Base-by-base conservation (phyloP, 805 yeast genomes). In the Starmerella khaoyaiensis region DNA sequence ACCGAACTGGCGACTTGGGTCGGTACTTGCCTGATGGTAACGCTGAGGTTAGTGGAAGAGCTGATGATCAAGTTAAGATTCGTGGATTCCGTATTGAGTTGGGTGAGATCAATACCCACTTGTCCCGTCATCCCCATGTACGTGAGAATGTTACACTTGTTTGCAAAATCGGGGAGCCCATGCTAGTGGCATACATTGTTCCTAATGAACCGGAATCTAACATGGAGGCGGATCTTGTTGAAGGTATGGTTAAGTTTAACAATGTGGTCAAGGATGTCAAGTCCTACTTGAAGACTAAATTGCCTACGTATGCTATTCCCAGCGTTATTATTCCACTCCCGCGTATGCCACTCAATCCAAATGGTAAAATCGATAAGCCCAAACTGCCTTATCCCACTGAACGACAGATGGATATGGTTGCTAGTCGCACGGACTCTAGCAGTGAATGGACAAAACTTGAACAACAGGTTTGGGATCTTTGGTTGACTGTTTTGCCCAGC, bases 31-130 rank as follows among this genome's bases (percentile, higher is more conserved):
- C 97, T 5, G 95, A 86, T 55, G 99, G 98, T 40, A 82, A 90
- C 62, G 84, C 90, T 50, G 99, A 90, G 65, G 87, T 96, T 59
- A 79, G 93, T 57, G 99, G 99, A 42, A 74, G 99, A 58, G 98
- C 98, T 20, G 99, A 90, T 62, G 97, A 87, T 57, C 99, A 90
- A 61, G 95, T 90, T 44, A 90, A 90, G 60, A 90, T 90, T 49
- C 76, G 99, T 64, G 99, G 99, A 2, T 93, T 90, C 73, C 74
- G 99, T 62, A 93, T 90, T 46, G 99, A 90, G 62, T 68, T 90
- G 39, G 99, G 99, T 42, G 99, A 90, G 62, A 93, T 90, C 55
- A 97, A 90, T 59, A 90, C 98, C 12, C 94, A 90, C 56, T 72
- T 90, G 44, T 84, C 96, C 11, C 94, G 84, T 58, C 95, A 86